Conservation (phyloP, 176 grass and related monocot genomes). For the Triticum urartu region DNA sequence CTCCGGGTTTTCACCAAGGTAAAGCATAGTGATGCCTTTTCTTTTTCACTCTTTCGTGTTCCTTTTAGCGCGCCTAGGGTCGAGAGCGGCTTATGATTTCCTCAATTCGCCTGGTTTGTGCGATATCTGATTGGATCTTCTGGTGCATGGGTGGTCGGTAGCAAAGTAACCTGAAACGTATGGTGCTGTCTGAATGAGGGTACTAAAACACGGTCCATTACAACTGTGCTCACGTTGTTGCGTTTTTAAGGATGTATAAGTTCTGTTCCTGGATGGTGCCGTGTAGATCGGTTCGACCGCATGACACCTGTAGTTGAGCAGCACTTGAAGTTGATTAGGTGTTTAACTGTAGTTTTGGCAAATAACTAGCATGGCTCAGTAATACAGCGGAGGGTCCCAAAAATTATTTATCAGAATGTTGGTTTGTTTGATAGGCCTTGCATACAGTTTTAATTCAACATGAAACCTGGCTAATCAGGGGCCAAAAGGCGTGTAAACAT, state of each 20-base stretch:
- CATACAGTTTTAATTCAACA: background rate
- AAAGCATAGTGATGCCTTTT: background rate
- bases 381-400: background rate
- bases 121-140: background rate
- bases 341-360: background rate
- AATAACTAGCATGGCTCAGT: background rate
- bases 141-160: background rate
- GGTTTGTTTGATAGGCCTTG: background rate
- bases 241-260: background rate
- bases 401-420: background rate
- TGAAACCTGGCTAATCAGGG: background rate
- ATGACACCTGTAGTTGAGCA: background rate
- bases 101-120: background rate
- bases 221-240: background rate
- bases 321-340: background rate
- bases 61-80: background rate
- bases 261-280: background rate
- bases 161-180: background rate
- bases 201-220: background rate
- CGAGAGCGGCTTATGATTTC: background rate
- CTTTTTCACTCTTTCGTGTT: background rate
- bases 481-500: background rate
- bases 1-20: conserved; percentile 97
- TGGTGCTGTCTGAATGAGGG: background rate
- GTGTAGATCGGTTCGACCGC: background rate